phyloP scores from a whole-genome alignment of 2,329 filamentous ascomycete species.

The Ambrosiella beaveri region DNA sequence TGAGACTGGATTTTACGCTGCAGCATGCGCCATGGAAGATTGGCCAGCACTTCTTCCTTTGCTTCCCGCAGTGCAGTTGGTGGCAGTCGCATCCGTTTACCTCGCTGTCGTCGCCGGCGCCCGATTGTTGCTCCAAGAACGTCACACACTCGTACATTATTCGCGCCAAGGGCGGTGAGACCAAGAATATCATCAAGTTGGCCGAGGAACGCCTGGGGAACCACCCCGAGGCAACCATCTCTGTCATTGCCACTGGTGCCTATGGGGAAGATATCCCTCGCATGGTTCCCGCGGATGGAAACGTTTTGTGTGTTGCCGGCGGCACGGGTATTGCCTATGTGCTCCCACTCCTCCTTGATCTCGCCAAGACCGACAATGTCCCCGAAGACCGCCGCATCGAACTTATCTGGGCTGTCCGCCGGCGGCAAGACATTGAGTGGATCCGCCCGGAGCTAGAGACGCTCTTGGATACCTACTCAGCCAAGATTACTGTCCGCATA shows the following conservation, averaged over 20 bases:
- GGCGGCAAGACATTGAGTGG: constrained; percentile 38
- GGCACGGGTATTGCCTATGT: constrained; percentile 26
- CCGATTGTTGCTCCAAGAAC: constrained; percentile 19
- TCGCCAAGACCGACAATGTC: constrained; percentile 27
- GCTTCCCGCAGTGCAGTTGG: constrained; percentile 46
- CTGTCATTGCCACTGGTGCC: constrained; percentile 43
- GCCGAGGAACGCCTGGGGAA: constrained; percentile 22
- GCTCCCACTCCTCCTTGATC: constrained; percentile 21
- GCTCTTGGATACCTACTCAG: constrained; percentile 23
- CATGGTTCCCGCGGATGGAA: constrained; percentile 24
- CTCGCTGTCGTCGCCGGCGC: constrained; percentile 35
- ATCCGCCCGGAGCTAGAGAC: constrained; percentile 36
- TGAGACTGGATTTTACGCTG: constrained; percentile 49
- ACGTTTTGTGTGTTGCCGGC: constrained; percentile 24
- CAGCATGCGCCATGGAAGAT: constrained; percentile 43
- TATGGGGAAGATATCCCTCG: constrained; percentile 38
- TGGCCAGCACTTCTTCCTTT: constrained; percentile 57
- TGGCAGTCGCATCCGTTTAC: constrained; percentile 63
- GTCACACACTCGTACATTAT: constrained; percentile 40
- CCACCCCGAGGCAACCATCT: constrained; percentile 15
- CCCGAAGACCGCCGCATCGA: constrained; percentile 32
- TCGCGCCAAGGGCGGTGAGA: constrained; percentile 42
- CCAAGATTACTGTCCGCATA: constrained; percentile 34
- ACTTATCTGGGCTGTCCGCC: constrained; percentile 48
- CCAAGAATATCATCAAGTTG: constrained; percentile 33